Evolutionary conservation across 2,329 filamentous ascomycete species (phyloP).

Genomic region (Talaromyces sp.): DNA sequence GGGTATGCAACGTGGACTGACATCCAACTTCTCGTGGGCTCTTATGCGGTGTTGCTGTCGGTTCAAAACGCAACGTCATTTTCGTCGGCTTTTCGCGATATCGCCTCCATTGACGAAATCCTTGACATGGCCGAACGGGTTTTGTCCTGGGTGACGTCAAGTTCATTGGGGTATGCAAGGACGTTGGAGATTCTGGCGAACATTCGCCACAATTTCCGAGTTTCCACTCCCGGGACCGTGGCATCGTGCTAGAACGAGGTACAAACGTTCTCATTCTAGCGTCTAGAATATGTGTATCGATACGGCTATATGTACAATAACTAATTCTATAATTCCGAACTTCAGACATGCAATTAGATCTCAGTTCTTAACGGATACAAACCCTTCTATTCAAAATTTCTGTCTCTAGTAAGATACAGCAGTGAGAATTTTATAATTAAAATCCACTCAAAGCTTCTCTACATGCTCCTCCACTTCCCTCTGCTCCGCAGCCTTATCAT

Average conservation of each 20-base stretch:
- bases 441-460: background rate
- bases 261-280: background rate
- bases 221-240: background rate
- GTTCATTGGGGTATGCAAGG: background rate
- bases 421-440: background rate
- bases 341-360: too few species aligned
- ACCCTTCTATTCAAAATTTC: background rate
- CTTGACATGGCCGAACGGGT: background rate
- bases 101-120: background rate
- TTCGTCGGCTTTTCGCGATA: background rate
- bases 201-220: background rate
- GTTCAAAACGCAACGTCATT: background rate
- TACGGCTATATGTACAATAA: too few species aligned
- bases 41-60: background rate
- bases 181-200: background rate
- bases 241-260: background rate
- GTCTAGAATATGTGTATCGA: too few species aligned
- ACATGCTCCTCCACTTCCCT: background rate
- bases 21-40: constrained; percentile 1
- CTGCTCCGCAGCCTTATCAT: background rate
- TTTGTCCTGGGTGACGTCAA: background rate
- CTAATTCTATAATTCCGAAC: too few species aligned
- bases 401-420: background rate
- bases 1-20: background rate
- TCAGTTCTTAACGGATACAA: too few species aligned